Base-by-base conservation (phyloP, 1,284 basidiomycete genomes). In the Ceratobasidium sp. region DNA sequence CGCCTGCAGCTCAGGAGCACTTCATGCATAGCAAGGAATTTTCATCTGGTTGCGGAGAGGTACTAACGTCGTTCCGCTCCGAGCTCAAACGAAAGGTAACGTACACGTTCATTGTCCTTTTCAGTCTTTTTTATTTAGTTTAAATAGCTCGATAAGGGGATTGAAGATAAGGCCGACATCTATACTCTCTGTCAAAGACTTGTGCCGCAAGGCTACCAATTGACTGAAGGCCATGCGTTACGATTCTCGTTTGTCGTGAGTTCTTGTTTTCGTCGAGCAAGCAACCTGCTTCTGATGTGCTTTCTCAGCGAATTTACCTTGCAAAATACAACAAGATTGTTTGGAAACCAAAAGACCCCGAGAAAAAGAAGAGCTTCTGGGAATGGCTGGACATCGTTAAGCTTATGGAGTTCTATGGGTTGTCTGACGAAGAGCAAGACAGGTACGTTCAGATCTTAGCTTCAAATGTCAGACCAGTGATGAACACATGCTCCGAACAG, bases 301-400 rank as follows among this genome's bases (percentile, higher is more conserved):
- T 33, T 33, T n/a, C n/a, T 17, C 46, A 57, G 54, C 54, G 54
- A 28, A 57, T 57, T 12, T 57, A 57, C n/a, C 54, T 57, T 57
- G 20, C n/a, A 10, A 28, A 57, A 10, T 57, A 57, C 54, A 57
- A 57, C n/a, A 23, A 15, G 12, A 57, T 57, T 23, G n/a, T 23
- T 23, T 57, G 54, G 54, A 23, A 12, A 28, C 10, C 54, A n/a
- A 57, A 57, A n/a, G 33, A 33, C 33, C 33, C 33, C 33, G 33
- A 33, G 33, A 57, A 12, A 10, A n/a, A 28, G 26, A 15, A 15
- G n/a, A 17, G 9, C 15, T 57, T 15, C n/a, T 57, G 54, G 54
- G 54, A 57, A 10, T 57, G 54, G 54, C 10, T 57, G 13, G 54
- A 57, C n/a, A 48, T 48, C 15, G 26, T 57, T 17, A 57, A 57